These are phyloP conservation scores for Nelumbo lutea DNA, from an alignment of 164 flowering plant species.

Conservation along the genomic window DNA sequence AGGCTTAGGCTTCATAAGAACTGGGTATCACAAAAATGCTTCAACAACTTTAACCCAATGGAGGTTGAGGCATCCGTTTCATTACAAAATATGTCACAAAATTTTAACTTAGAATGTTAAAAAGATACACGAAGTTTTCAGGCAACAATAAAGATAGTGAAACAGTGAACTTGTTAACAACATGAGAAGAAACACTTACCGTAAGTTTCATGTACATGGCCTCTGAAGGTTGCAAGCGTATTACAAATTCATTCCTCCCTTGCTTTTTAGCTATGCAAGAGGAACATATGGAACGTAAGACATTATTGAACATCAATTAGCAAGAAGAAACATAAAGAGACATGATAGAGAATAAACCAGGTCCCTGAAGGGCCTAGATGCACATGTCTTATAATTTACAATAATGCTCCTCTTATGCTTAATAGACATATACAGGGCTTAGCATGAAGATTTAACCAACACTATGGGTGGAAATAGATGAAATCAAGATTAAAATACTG, in stretches of 20 bases:
- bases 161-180: not conserved
- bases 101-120: too few relatives aligned
- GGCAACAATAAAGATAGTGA: too few relatives aligned
- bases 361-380: not conserved
- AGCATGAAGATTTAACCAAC: not conserved
- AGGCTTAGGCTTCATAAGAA: too few relatives aligned
- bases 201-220: conserved; percentile 99
- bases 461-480: not conserved
- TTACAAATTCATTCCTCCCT: conserved; percentile 95
- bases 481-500: not conserved
- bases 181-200: conserved; percentile 29
- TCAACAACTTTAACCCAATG: too few relatives aligned
- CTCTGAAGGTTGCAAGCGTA: conserved; percentile 85
- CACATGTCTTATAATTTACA: not conserved
- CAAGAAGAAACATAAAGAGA: not conserved
- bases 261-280: conserved; percentile 63
- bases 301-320: not conserved
- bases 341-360: not conserved
- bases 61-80: too few relatives aligned
- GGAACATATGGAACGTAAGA: conserved; percentile 1
- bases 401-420: not conserved
- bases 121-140: too few relatives aligned
- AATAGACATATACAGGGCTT: not conserved
- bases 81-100: too few relatives aligned
- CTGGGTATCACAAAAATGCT: too few relatives aligned